phyloP scores from a whole-genome alignment of 2,329 filamentous ascomycete genomes.

The Cryphonectria naterciae region DNA sequence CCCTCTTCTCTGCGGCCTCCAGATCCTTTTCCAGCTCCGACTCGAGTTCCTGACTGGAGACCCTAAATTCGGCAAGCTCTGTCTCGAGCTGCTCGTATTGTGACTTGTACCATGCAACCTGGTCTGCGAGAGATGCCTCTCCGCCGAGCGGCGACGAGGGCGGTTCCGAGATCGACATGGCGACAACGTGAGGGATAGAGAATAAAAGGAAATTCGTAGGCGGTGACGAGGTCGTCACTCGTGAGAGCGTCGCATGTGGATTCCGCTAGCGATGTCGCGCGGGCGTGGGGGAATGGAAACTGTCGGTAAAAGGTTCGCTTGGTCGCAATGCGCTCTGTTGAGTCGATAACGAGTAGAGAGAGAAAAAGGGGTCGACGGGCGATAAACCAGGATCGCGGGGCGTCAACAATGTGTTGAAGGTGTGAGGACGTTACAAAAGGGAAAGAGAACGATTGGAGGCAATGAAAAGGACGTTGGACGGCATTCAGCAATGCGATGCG shows the following conservation, averaged over 20 bases:
- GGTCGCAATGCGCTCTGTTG: slow-evolving; percentile 8
- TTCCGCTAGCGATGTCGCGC: slow-evolving; percentile 10
- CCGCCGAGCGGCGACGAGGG: slow-evolving; percentile 66
- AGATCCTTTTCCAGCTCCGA: slow-evolving; percentile 95
- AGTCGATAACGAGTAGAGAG: slow-evolving; percentile 20
- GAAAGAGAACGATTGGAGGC: neutral
- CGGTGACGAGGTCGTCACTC: slow-evolving; percentile 29
- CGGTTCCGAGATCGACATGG: slow-evolving; percentile 56
- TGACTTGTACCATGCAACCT: slow-evolving; percentile 90
- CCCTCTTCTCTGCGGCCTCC: slow-evolving; percentile 91
- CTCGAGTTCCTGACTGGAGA: slow-evolving; percentile 92
- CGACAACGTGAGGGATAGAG: slow-evolving; percentile 18
- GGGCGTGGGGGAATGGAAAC: neutral
- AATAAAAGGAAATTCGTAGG: slow-evolving; percentile 17
- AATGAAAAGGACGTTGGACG: neutral
- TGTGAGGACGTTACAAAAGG: neutral
- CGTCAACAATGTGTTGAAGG: neutral
- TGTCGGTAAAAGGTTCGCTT: slow-evolving; percentile 8
- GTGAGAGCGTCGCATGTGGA: slow-evolving; percentile 27
- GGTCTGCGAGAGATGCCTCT: slow-evolving; percentile 66
- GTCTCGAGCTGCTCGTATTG: slow-evolving; percentile 93
- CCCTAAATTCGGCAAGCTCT: slow-evolving; percentile 91
- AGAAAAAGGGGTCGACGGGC: slow-evolving; percentile 18
- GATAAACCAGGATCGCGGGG: slow-evolving; percentile 7
- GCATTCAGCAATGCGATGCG: slow-evolving; percentile 11